These are phyloP conservation scores for Backusella tarrabulga DNA, from an alignment of 192 early-diverging fungal species.

Conservation along the genomic window DNA sequence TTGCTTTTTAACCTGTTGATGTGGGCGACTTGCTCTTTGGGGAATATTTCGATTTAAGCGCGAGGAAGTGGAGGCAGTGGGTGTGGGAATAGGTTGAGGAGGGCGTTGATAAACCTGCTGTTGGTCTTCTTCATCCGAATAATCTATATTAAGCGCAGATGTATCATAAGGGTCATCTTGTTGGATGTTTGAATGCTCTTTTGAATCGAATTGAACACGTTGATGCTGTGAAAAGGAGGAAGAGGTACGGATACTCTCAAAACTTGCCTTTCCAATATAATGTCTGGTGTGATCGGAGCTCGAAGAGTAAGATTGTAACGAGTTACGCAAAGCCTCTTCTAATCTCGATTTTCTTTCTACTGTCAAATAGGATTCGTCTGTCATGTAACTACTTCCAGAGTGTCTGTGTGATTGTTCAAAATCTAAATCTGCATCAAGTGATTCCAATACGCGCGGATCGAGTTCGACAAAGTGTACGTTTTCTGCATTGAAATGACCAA, in stretches of 20 bases:
- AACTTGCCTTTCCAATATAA: slow-evolving; percentile 7
- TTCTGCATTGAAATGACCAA: slow-evolving; percentile 48
- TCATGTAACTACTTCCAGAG: neutral
- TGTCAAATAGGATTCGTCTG: neutral
- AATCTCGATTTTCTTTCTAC: neutral
- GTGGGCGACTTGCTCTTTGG: neutral
- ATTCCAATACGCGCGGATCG: slow-evolving; percentile 38
- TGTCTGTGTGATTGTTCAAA: neutral
- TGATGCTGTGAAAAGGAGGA: slow-evolving; percentile 5
- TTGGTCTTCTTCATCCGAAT: slow-evolving; percentile 29
- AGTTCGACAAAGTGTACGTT: slow-evolving; percentile 51
- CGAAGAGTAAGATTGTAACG: slow-evolving; percentile 19
- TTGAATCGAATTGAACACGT: neutral
- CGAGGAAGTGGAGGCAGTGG: neutral
- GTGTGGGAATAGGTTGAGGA: neutral
- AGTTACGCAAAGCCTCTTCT: slow-evolving; percentile 1
- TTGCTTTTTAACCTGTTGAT: neutral
- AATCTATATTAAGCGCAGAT: slow-evolving; percentile 34
- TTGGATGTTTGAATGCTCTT: neutral
- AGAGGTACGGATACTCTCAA: slow-evolving; percentile 12
- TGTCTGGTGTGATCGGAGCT: slow-evolving; percentile 5
- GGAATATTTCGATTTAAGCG: neutral
- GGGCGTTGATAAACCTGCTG: neutral
- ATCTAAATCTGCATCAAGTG: slow-evolving; percentile 27
- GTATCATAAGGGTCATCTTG: slow-evolving; percentile 26